Evolutionary conservation across 192 early-diverging fungal species (phyloP).

Genomic region (Diversispora eburnea): DNA sequence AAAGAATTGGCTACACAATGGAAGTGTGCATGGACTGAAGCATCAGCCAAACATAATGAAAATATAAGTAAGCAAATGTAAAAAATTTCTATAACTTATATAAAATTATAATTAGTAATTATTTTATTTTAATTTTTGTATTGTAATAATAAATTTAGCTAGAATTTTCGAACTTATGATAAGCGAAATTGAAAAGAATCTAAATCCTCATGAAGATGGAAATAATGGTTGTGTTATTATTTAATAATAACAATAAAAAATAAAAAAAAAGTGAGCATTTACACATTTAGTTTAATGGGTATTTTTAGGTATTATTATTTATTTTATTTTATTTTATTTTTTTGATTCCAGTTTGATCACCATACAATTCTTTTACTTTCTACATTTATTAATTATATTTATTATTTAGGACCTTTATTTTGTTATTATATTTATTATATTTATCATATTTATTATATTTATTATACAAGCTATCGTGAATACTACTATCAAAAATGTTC

Average conservation of each 20-base stretch:
- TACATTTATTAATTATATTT: too few species aligned
- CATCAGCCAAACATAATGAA: slow-evolving; percentile 87
- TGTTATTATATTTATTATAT: too few species aligned
- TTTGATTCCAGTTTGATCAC: too few species aligned
- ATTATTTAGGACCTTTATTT: too few species aligned
- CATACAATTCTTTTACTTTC: too few species aligned
- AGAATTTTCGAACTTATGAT: slow-evolving; percentile 83
- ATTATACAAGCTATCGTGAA: too few species aligned
- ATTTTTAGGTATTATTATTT: too few species aligned
- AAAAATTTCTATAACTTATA: background rate
- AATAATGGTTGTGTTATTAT: slow-evolving; percentile 52
- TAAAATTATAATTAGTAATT: background rate
- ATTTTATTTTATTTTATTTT: too few species aligned
- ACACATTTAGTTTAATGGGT: too few species aligned
- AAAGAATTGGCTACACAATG: slow-evolving; percentile 74
- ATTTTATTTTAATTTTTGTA: slow-evolving; percentile 4
- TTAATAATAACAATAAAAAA: slow-evolving; percentile 8
- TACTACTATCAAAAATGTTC: too few species aligned
- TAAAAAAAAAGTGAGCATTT: too few species aligned
- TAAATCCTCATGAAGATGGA: slow-evolving; percentile 54
- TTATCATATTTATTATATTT: too few species aligned
- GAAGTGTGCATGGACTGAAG: slow-evolving; percentile 84
- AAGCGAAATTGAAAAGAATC: slow-evolving; percentile 75
- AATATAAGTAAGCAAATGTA: slow-evolving; percentile 66
- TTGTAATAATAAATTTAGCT: slow-evolving; percentile 31